A percentile compares a stretch with the other conserved stretches of the same genome.
Evolutionary conservation across 2,329 filamentous ascomycete genomes (phyloP).

Genomic region (Colletotrichum trifolii): DNA sequence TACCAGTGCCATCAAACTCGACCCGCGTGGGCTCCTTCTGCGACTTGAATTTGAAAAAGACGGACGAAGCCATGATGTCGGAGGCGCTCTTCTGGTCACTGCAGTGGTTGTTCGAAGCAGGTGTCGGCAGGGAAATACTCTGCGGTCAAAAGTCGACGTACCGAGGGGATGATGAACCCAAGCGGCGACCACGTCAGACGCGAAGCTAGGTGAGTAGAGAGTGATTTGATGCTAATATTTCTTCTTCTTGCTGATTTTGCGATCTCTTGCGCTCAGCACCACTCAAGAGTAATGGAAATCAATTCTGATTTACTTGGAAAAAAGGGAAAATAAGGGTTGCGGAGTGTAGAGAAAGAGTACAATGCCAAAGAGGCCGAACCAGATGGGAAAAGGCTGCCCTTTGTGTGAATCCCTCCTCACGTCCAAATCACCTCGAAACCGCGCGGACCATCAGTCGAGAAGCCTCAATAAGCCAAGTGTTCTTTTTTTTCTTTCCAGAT

Average conservation of each 20-base stretch:
- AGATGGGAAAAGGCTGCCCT: constrained; percentile 37
- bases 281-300: constrained; percentile 54
- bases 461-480: constrained; percentile 32
- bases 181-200: constrained; percentile 28
- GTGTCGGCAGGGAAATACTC: constrained; percentile 10
- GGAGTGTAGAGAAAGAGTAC: constrained; percentile 40
- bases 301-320: constrained; percentile 63
- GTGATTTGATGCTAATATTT: constrained; percentile 40
- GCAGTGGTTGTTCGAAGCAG: constrained; percentile 20
- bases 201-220: constrained; percentile 35
- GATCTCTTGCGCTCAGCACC: constrained; percentile 45
- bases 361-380: constrained; percentile 40
- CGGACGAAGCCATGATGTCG: constrained; percentile 87
- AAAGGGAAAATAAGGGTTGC: constrained; percentile 38
- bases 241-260: constrained; percentile 38
- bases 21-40: constrained; percentile 95
- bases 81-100: constrained; percentile 11
- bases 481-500: constrained; percentile 20
- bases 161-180: constrained; percentile 15
- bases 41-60: constrained; percentile 99
- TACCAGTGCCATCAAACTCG: constrained; percentile 96
- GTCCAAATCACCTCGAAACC: constrained; percentile 39
- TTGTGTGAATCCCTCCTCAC: constrained; percentile 38
- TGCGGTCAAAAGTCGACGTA: constrained; percentile 12
- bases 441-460: constrained; percentile 37